Base-by-base conservation (phyloP, 1,139 yeast genomes). In the Schizosaccharomyces versatilis region DNA sequence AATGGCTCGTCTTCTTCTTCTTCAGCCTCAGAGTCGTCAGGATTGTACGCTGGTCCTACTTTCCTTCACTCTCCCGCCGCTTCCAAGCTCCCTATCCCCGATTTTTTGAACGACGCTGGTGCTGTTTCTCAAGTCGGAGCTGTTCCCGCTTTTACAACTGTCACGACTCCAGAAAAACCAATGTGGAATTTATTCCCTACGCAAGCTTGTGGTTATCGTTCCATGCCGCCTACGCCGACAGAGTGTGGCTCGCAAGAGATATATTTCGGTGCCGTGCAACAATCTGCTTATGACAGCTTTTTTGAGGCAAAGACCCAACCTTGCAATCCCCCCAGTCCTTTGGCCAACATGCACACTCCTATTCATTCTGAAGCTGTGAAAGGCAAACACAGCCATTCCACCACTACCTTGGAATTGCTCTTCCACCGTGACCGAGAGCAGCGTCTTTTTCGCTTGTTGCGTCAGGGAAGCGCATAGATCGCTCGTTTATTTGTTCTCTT, bases 1-100 rank as follows among this genome's bases (percentile, higher is more conserved):
- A 41, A 17, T 41, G 19, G 12, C 9, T 44, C 38, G 9, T 44
- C 38, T 6, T 17, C 36, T 8, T 19, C 12, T 9, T 44, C 52
- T 9, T 38, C 52, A 7, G 36, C 52, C 24, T 24, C 19, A 12
- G 24, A n/a, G 19, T 17, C 36, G 12, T 38, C 47, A 10, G 36
- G 24, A 38, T 54, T 47, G 14, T 61, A 61, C 61, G 71, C 73
- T 6, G 73, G 73, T 7, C 68, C 72, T 15, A 67, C 69, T 36
- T 71, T 71, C 61, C 69, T 69, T 54, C 62, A 68, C 5, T 69
- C 74, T 1, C 74, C 74, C 6, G 73, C 71, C 6, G 69, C 74
- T 1, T 66, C 70, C n/a, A 62, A 71, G 12, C 62, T 71, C 19
- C 74, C 74, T n/a, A 64, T 67, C 47, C 73, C 73, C 9, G 61